Evolutionary conservation across 495 filamentous ascomycete genomes (phyloP), one percentile per base, ranked within the genome.

Genomic region (Viridothelium virens): DNA sequence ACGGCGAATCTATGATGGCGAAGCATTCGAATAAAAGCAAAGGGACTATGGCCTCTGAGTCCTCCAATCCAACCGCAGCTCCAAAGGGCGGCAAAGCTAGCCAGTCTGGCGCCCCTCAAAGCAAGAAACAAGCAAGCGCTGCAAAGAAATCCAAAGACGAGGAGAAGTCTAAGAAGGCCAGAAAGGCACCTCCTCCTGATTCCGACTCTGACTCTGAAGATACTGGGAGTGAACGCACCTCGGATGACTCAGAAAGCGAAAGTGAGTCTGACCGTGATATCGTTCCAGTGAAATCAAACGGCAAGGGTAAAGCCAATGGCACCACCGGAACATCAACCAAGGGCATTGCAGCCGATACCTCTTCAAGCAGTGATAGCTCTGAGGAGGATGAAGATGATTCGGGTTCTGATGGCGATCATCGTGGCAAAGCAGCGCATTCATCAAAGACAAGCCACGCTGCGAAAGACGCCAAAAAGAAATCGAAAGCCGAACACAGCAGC

Each of bases 111-210:
- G 70, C 77, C 65, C 67, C 73, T 14, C 69, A 75, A 16, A 76
- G 77, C 31, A 81, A 79, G 70, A 75, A 77, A 34, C 69, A 65
- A 68, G 67, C 64, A 41, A 65, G 56, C 50, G 70, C 64, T 18
- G 78, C 62, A 75, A 74, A 67, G 76, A 72, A 69, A 74, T 31
- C 25, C 64, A 44, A 74, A 74, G 70, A 69, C 66, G 70, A 59
- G 72, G 64, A 77, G 72, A 77, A 75, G 70, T 63, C 73, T 59
- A 83, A 83, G 74, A 81, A 80, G 73, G 74, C 63, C 84, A 83
- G 79, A 82, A 83, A 78, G 76, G 71, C 68, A 44, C 75, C 81
- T 63, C 77, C 69, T 73, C 82, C 76, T 4, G 75, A 75, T 70
- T 68, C 73, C 33, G 74, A 74, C 66, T 75, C 75, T 31, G 74